Conservation (phyloP, 257 asterid genomes). For the Mentha longifolia region DNA sequence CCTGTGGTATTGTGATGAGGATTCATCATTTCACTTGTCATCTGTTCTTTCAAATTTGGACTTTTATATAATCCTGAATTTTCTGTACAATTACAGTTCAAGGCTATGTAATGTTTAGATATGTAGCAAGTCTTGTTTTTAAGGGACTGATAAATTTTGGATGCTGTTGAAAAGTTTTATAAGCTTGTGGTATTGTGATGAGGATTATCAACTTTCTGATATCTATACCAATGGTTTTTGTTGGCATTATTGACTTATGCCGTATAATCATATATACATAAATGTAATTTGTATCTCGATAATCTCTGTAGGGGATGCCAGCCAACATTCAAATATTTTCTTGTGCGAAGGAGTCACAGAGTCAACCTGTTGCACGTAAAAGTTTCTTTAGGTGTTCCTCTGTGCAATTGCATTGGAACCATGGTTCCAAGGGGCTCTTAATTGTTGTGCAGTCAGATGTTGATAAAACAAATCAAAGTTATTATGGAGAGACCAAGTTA, state of each 20-base stretch:
- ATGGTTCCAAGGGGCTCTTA: slow-evolving; percentile 84
- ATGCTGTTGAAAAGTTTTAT: slow-evolving; percentile 1
- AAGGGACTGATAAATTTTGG: not conserved
- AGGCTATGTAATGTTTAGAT: not conserved
- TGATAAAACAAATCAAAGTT: slow-evolving; percentile 98
- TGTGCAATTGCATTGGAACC: slow-evolving; percentile 85
- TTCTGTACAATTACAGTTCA: not conserved
- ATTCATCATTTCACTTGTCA: not conserved
- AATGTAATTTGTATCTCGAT: slow-evolving; percentile 26
- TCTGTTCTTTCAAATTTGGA: no score
- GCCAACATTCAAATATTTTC: slow-evolving; percentile 86
- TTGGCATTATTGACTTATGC: not conserved
- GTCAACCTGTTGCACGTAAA: slow-evolving; percentile 81
- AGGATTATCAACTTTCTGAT: not conserved
- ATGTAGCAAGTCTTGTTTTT: slow-evolving; percentile 19
- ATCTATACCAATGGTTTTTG: not conserved
- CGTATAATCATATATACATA: not conserved
- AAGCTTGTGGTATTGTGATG: slow-evolving; percentile 1
- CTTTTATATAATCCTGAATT: no score
- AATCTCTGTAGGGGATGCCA: slow-evolving; percentile 86
- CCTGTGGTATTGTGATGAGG: slow-evolving; percentile 5
- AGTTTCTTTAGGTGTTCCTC: slow-evolving; percentile 96
- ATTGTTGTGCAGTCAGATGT: slow-evolving; percentile 93
- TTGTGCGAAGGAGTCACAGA: slow-evolving; percentile 72
- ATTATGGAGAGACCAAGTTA: slow-evolving; percentile 93